These are phyloP conservation scores for Helotiales sp. DNA, from an alignment of 2,329 filamentous ascomycete genomes.

Conservation along the genomic window DNA sequence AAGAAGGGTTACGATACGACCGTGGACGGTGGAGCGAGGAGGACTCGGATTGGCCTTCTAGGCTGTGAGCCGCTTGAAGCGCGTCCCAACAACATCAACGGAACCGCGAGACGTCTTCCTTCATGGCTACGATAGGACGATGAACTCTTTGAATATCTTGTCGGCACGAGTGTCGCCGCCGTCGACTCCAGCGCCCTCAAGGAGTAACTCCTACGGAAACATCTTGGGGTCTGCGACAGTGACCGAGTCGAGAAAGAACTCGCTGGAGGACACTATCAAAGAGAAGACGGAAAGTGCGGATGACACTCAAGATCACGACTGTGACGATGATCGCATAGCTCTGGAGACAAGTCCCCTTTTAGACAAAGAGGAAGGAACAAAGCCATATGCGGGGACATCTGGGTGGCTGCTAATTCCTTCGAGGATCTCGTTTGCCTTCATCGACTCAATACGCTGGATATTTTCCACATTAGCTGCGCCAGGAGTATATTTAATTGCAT, in stretches of 20 bases:
- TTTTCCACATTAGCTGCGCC: conserved; percentile 78
- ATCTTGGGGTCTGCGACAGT: conserved; percentile 26
- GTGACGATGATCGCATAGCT: conserved; percentile 28
- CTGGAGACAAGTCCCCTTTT: conserved; percentile 74
- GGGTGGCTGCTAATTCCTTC: conserved; percentile 62
- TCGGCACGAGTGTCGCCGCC: conserved; percentile 75
- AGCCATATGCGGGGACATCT: conserved; percentile 38
- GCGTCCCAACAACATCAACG: conserved; percentile 3
- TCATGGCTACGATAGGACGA: conserved; percentile 62
- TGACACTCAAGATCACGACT: conserved; percentile 40
- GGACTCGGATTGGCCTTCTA: background rate
- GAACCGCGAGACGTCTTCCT: conserved; percentile 20
- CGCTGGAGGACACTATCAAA: conserved; percentile 40
- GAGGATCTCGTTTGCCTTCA: conserved; percentile 69
- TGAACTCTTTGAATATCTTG: conserved; percentile 97
- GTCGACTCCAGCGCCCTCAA: conserved; percentile 54
- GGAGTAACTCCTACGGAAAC: conserved; percentile 60
- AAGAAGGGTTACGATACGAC: background rate
- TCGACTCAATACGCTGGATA: conserved; percentile 76
- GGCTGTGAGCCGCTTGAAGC: conserved; percentile 3
- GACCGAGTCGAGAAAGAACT: conserved; percentile 31
- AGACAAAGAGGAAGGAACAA: conserved; percentile 35
- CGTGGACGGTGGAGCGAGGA: background rate
- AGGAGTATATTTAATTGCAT: conserved; percentile 78
- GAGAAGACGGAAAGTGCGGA: conserved; percentile 39